Evolutionary conservation across 73 alveolate genomes (phyloP), one percentile per base, ranked within the genome.

Genomic region (Blepharisma stoltei): DNA sequence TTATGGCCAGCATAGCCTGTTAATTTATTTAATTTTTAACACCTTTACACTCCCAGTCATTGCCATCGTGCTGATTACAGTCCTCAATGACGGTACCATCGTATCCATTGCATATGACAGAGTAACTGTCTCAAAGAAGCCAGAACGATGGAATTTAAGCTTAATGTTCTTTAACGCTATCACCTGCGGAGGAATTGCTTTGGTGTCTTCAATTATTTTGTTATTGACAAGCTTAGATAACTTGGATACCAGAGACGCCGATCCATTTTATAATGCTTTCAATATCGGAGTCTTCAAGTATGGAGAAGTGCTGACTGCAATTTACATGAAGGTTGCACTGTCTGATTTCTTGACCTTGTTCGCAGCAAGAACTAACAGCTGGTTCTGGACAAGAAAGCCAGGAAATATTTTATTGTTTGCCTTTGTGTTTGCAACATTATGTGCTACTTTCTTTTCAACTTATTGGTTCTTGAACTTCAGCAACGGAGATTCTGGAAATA

Each of bases 41-140:
- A 20, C 25, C 2, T 69, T 69, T 47, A 21, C 73, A 0, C 75
- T 69, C 11, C 79, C 79, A 11, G 79, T 69, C 23, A 8, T 69
- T 11, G 41, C 79, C 2, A 69, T 69, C 11, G 79, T 69, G 45
- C 14, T 69, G 2, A 69, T 69, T 9, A 69, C 79, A 69, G 23
- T 69, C 3, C 75, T 69, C 14, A 69, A 69, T 70, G 79, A 69
- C 75, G 55, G 73, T 2, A 69, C 79, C 20, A 69, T 69, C 25
- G 20, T 69, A 0, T 69, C 79, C 0, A 69, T 69, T 25, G 79
- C 79, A 7, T 69, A 69, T 5, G 79, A 69, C 41, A 69, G 25
- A 47, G 79, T 69, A 8, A 69, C 55, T 11, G 73, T 47, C 20
- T 69, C 79, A 11, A 20, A 20, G 41, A 43, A 68, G 2, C 79